A percentile compares a stretch with the other conserved stretches of the same genome.
These are phyloP conservation scores for Blastobotrys chiropterorum DNA, from an alignment of 805 yeast species.

Conservation along the genomic window DNA sequence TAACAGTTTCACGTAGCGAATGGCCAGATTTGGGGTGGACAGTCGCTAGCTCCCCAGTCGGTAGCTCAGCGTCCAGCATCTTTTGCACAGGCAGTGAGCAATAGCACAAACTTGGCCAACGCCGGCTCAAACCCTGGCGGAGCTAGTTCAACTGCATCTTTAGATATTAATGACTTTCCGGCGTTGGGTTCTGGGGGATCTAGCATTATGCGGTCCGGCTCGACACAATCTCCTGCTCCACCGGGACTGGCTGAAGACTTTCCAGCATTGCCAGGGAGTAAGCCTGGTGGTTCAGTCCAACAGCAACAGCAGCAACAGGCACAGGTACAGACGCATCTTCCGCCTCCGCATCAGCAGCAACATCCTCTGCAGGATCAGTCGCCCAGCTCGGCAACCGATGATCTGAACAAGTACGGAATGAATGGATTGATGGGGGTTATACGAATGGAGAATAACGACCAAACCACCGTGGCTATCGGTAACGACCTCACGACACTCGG, in stretches of 20 bases:
- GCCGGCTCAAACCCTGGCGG: background rate
- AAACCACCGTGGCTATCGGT: constrained; percentile 64
- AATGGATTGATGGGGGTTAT: constrained; percentile 56
- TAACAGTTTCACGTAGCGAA: background rate
- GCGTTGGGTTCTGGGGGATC: constrained; percentile 18
- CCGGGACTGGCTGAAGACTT: constrained; percentile 14
- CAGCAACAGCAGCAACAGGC: background rate
- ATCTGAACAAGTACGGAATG: constrained; percentile 61
- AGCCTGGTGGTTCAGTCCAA: background rate
- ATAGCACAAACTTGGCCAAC: background rate
- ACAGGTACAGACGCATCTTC: background rate
- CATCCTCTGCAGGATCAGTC: constrained; percentile 5
- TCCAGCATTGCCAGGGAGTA: constrained; percentile 18
- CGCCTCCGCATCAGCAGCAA: constrained; percentile 4
- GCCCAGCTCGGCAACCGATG: constrained; percentile 21
- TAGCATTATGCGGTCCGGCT: background rate
- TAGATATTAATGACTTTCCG: constrained; percentile 23
- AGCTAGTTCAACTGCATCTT: constrained; percentile 1
- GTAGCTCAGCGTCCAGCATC: constrained; percentile 3
- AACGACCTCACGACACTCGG: constrained; percentile 66
- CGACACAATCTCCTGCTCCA: background rate
- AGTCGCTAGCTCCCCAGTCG: background rate
- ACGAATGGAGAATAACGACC: constrained; percentile 56
- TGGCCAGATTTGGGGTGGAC: constrained; percentile 6
- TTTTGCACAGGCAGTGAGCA: constrained; percentile 11